Conservation (phyloP, 257 asterid species). For the Eucommia ulmoides region DNA sequence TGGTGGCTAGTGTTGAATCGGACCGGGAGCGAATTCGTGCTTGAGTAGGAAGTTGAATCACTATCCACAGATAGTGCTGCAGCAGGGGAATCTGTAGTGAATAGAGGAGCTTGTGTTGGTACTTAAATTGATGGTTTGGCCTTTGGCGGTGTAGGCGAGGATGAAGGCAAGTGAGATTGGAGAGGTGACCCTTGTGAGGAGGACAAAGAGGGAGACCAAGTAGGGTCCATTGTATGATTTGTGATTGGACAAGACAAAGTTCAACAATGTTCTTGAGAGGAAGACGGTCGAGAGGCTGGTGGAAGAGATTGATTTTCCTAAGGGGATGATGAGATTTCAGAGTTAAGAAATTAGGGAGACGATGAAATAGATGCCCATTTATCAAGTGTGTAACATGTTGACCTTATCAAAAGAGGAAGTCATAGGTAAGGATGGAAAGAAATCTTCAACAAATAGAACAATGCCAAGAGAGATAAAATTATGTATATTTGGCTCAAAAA, state of each 20-base stretch:
- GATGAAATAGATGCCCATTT: neutral
- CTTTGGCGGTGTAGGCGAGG: neutral
- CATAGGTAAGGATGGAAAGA: neutral
- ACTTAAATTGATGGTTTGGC: neutral
- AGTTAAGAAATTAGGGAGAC: neutral
- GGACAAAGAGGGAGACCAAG: neutral
- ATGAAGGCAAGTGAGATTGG: neutral
- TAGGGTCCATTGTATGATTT: neutral
- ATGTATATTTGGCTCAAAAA: neutral
- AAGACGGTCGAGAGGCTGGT: neutral
- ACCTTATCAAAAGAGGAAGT: neutral
- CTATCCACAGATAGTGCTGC: neutral
- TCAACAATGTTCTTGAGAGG: neutral
- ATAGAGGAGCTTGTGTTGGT: neutral
- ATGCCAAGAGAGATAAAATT: neutral
- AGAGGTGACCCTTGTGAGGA: neutral
- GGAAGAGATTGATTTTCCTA: neutral
- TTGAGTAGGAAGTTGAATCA: neutral
- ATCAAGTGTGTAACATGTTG: neutral
- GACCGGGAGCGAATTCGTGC: too few relatives aligned
- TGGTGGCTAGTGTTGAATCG: neutral
- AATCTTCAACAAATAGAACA: neutral
- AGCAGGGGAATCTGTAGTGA: neutral
- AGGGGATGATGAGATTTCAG: neutral
- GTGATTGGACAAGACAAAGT: neutral